These are phyloP conservation scores for Botrytis pseudocinerea DNA, from an alignment of 2,329 filamentous ascomycete genomes.

Conservation along the genomic window DNA sequence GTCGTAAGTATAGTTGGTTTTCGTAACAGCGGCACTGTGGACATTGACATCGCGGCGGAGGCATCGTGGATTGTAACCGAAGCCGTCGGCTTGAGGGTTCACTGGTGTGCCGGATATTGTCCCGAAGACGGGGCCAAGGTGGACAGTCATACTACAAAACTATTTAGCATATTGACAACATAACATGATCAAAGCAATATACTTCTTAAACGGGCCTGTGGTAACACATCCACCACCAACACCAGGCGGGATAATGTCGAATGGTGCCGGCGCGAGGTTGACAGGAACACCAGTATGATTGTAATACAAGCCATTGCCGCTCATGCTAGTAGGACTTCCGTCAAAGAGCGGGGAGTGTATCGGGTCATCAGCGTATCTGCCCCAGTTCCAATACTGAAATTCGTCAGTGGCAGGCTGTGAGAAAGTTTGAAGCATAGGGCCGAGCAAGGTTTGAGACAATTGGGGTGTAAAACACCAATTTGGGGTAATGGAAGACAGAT, in stretches of 20 bases:
- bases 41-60: constrained; percentile 46
- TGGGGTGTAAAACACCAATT: no score
- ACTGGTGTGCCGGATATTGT: constrained; percentile 40
- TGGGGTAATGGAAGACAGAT: not conserved
- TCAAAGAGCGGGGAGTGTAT: constrained; percentile 54
- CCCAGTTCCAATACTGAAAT: constrained; percentile 48
- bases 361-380: constrained; percentile 47
- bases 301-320: constrained; percentile 48
- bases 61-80: constrained; percentile 46
- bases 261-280: constrained; percentile 25
- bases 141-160: constrained; percentile 39
- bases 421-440: not conserved
- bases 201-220: constrained; percentile 49
- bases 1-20: constrained; percentile 42
- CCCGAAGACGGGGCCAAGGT: constrained; percentile 49
- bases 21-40: constrained; percentile 42
- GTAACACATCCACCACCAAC: constrained; percentile 57
- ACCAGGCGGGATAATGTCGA: constrained; percentile 44
- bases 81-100: constrained; percentile 38
- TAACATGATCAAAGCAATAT: not conserved
- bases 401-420: not conserved
- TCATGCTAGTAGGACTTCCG: constrained; percentile 52
- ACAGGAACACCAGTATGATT: constrained; percentile 32
- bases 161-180: not conserved
- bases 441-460: not conserved